Percentiles rank a stretch among this genome's conserved stretches.
These are phyloP conservation scores for Rickenella mellea DNA, from an alignment of 768 basidiomycete species.

Conservation along the genomic window DNA sequence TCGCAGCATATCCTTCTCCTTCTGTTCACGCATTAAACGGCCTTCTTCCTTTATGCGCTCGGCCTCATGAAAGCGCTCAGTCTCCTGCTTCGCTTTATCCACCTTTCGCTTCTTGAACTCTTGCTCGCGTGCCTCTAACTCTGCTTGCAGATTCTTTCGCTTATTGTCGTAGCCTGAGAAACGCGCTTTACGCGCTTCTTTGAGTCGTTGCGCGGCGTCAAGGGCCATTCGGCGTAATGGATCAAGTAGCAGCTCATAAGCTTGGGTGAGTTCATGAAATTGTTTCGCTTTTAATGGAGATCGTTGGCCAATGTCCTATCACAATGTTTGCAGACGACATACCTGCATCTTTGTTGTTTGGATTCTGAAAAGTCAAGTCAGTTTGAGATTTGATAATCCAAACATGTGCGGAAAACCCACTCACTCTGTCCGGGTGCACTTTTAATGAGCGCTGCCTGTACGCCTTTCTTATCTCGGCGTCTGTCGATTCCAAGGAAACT, in stretches of 20 bases:
- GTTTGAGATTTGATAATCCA: conserved; percentile 11
- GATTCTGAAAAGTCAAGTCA: conserved; percentile 40
- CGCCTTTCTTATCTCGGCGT: conserved; percentile 70
- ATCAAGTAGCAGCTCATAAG: conserved; percentile 74
- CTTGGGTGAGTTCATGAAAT: conserved; percentile 78
- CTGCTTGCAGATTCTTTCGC: conserved; percentile 64
- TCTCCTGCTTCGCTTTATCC: conserved; percentile 48
- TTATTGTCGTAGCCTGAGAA: conserved; percentile 64
- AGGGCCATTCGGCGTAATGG: conserved; percentile 69
- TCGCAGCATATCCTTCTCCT: conserved; percentile 40
- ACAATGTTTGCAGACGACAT: conserved; percentile 7
- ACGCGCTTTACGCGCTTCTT: conserved; percentile 60
- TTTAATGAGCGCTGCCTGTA: conserved; percentile 75
- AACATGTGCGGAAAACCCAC: conserved; percentile 16
- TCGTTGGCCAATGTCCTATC: not conserved
- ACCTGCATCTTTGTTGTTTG: conserved; percentile 75
- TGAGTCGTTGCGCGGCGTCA: conserved; percentile 68
- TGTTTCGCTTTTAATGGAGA: conserved; percentile 42
- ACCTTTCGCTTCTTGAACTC: conserved; percentile 63
- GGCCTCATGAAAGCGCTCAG: conserved; percentile 45
- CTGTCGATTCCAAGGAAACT: conserved; percentile 53
- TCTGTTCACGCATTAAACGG: conserved; percentile 54
- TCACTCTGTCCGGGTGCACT: conserved; percentile 79
- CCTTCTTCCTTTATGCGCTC: conserved; percentile 74
- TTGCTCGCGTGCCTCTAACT: conserved; percentile 70